Percentiles rank a stretch among this genome's conserved stretches.
Conservation (phyloP, 2,329 filamentous ascomycete species). For the Trichoderma brevicompactum region DNA sequence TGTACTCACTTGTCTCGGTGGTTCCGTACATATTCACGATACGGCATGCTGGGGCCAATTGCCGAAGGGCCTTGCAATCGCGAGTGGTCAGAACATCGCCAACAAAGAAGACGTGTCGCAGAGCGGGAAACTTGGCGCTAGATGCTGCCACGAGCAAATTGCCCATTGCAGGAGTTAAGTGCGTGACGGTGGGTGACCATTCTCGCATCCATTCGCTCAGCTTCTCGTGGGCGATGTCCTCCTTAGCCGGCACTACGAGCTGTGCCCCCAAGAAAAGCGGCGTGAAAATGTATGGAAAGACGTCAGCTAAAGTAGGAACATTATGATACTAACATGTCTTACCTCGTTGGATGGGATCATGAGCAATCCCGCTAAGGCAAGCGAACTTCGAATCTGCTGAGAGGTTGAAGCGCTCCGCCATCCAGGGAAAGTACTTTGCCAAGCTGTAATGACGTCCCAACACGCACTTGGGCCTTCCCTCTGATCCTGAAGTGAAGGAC, state of each 20-base stretch:
- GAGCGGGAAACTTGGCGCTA: conserved; percentile 72
- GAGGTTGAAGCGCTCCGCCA: conserved; percentile 57
- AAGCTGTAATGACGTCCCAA: conserved; percentile 84
- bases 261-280: conserved; percentile 85
- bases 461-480: conserved; percentile 58
- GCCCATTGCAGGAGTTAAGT: conserved; percentile 95
- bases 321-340: too few relatives aligned
- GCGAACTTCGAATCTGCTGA: conserved; percentile 4
- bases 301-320: too few relatives aligned
- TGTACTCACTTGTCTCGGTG: conserved; percentile 69
- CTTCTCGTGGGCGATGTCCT: conserved; percentile 83
- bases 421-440: conserved; percentile 89
- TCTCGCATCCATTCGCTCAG: conserved; percentile 87
- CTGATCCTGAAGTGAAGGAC: conserved; percentile 62
- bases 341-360: too few relatives aligned
- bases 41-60: conserved; percentile 60
- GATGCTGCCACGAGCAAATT: conserved; percentile 90
- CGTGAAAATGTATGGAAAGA: conserved; percentile 72
- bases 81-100: conserved; percentile 86
- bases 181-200: conserved; percentile 73
- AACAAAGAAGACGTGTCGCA: conserved; percentile 87
- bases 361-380: neutral
- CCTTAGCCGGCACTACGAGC: conserved; percentile 75
- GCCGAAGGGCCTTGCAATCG: conserved; percentile 77
- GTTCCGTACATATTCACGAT: conserved; percentile 85